Evolutionary conservation across 2,329 filamentous ascomycete genomes (phyloP).

Genomic region (Plenodomus lindquistii): DNA sequence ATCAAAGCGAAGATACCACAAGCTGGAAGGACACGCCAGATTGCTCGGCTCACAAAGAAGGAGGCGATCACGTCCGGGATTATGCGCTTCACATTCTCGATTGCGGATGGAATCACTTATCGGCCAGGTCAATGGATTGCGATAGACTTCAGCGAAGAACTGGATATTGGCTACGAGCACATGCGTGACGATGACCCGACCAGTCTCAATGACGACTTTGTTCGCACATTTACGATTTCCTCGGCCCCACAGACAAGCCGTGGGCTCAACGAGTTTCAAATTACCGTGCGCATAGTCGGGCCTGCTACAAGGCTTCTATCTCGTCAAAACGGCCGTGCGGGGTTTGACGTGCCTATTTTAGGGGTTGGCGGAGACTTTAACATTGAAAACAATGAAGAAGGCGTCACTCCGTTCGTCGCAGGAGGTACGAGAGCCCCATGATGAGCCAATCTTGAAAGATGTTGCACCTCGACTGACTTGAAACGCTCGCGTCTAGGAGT

Average conservation of each 20-base stretch:
- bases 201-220: conserved; percentile 81
- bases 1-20: conserved; percentile 18
- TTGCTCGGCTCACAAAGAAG: conserved; percentile 63
- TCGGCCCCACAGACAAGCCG: conserved; percentile 51
- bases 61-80: conserved; percentile 68
- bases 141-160: conserved; percentile 69
- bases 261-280: conserved; percentile 61
- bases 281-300: conserved; percentile 72
- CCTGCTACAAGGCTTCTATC: conserved; percentile 69
- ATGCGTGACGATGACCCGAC: conserved; percentile 82
- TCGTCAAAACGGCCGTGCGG: conserved; percentile 55
- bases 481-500: conserved; percentile 51
- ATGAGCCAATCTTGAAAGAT: too few relatives aligned
- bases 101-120: conserved; percentile 55
- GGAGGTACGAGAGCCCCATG: conserved; percentile 54
- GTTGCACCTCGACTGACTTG: too few relatives aligned
- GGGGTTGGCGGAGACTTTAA: conserved; percentile 73
- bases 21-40: conserved; percentile 23
- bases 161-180: conserved; percentile 76
- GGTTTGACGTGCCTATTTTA: conserved; percentile 67
- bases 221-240: conserved; percentile 82
- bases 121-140: conserved; percentile 76
- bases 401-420: conserved; percentile 66
- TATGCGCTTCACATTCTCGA: conserved; percentile 64
- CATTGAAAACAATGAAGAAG: conserved; percentile 41